phyloP scores from a whole-genome alignment of 2,329 filamentous ascomycete genomes.

The Stagonosporopsis rhizophila region DNA sequence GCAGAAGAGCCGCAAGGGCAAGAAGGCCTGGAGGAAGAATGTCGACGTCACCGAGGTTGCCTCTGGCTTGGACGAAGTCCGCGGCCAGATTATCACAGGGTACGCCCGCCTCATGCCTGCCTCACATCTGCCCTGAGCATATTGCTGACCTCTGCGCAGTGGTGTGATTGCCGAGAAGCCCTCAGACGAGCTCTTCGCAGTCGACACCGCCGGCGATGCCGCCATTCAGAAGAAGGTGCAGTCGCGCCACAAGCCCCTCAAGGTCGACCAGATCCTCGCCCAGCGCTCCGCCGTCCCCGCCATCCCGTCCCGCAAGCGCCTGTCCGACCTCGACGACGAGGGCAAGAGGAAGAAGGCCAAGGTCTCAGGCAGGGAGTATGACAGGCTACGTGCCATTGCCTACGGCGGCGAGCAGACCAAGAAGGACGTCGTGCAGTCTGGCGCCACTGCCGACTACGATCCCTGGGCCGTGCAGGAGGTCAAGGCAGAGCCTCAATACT shows the following conservation, averaged over 20 bases:
- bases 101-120: slow-evolving; percentile 51
- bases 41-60: slow-evolving; percentile 90
- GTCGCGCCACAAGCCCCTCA: slow-evolving; percentile 78
- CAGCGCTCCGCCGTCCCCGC: slow-evolving; percentile 82
- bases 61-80: slow-evolving; percentile 79
- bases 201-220: slow-evolving; percentile 77
- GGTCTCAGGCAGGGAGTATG: slow-evolving; percentile 84
- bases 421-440: slow-evolving; percentile 60
- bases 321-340: slow-evolving; percentile 73
- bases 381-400: slow-evolving; percentile 78
- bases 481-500: slow-evolving; percentile 61
- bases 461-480: slow-evolving; percentile 71
- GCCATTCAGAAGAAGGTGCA: slow-evolving; percentile 69
- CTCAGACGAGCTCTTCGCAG: slow-evolving; percentile 81
- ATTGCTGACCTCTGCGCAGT: slow-evolving; percentile 56
- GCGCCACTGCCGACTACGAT: slow-evolving; percentile 71
- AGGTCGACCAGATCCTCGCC: slow-evolving; percentile 89
- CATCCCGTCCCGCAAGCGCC: slow-evolving; percentile 78
- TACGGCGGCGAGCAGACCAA: slow-evolving; percentile 67
- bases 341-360: slow-evolving; percentile 76
- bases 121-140: background rate
- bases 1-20: slow-evolving; percentile 93
- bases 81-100: slow-evolving; percentile 92
- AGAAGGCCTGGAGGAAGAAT: slow-evolving; percentile 99
- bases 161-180: slow-evolving; percentile 85